Evolutionary conservation across 768 basidiomycete genomes (phyloP), one percentile per base, ranked within the genome.

Genomic region (Candolleomyces aberdarensis): DNA sequence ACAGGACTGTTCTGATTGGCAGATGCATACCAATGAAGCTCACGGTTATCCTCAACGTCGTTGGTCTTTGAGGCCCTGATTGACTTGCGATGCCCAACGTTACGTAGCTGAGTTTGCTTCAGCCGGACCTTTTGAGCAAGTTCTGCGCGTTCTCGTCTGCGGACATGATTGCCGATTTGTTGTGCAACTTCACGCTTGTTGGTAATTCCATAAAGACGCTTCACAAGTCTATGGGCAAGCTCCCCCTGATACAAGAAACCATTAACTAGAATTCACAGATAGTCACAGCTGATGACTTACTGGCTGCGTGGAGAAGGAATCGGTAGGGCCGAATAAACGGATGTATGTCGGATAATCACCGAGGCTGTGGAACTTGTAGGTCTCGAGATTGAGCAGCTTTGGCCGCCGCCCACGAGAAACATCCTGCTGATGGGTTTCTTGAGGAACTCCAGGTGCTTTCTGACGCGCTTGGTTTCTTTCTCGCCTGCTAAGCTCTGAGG

Each of bases 271-370:
- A 61, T 19, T 22, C 19, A n/a, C 46, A 46, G 17, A 29, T 22
- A 50, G 20, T 54, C 50, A 11, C 14, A 19, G 20, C 29, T 9
- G 40, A n/a, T 6, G 13, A 65, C 71, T 31, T 60, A 81, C 78
- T 43, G 74, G 56, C 58, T 80, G 78, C 0, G 78, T 82, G 0
- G 75, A 76, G 58, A 75, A 76, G 1, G 70, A 73, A 59, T 81
- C 77, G 0, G 75, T 76, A 0, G 71, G 73, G 0, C 78, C 78
- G 54, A 66, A 72, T 0, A 51, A 22, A 0, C 59, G 63, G 20
- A 80, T 77, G 15, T 61, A 60, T 1, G 29, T 22, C 0, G 67
- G 68, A 56, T 78, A 77, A 55, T 81, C 75, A 0, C 72, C 76
- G 0, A 80, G 66, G 1, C 71, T 63, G 63, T 80, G 79, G 2